phyloP scores from a whole-genome alignment of 1,284 basidiomycete genomes.

The Stereum hirsutum region DNA sequence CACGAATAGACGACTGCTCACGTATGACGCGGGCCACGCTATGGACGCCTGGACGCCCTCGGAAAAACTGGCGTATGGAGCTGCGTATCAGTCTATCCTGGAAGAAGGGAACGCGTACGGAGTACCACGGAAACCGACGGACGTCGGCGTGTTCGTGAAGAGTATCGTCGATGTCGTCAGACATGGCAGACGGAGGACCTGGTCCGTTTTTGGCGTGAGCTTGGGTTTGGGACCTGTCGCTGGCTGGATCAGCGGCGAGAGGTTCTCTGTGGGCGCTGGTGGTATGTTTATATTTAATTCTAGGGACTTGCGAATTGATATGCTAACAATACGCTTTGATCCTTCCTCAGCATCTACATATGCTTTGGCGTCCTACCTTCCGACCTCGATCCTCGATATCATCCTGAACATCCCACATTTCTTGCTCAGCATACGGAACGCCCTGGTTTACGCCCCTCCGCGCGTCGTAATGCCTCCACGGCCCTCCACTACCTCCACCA shows the following conservation, averaged over 20 bases:
- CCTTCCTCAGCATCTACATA: slow-evolving; percentile 49
- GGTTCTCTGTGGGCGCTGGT: slow-evolving; percentile 65
- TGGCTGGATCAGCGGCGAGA: slow-evolving; percentile 50
- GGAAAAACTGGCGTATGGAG: slow-evolving; percentile 60
- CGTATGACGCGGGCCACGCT: slow-evolving; percentile 30
- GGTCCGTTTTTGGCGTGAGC: slow-evolving; percentile 32
- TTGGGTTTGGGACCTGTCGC: slow-evolving; percentile 34
- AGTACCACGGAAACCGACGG: slow-evolving; percentile 39
- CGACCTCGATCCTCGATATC: slow-evolving; percentile 52
- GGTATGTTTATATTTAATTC: slow-evolving; percentile 32
- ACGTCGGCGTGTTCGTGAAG: slow-evolving; percentile 48
- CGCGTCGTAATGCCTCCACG: slow-evolving; percentile 17
- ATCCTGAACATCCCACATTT: slow-evolving; percentile 59
- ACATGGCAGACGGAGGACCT: slow-evolving; percentile 31
- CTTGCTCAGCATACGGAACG: slow-evolving; percentile 52
- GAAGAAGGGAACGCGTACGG: slow-evolving; percentile 28
- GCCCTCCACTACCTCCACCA: too few species aligned
- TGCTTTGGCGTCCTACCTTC: slow-evolving; percentile 55
- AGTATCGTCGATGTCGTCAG: slow-evolving; percentile 48
- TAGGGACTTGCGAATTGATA: too few species aligned
- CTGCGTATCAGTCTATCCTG: slow-evolving; percentile 47
- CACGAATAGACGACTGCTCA: slow-evolving; percentile 16
- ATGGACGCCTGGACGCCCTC: slow-evolving; percentile 64
- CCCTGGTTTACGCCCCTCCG: slow-evolving; percentile 41
- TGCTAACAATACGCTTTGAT: too few species aligned